Percentiles rank a stretch among this genome's conserved stretches.
Conservation (phyloP, 2,329 filamentous ascomycete species). For the Claviceps capensis region DNA sequence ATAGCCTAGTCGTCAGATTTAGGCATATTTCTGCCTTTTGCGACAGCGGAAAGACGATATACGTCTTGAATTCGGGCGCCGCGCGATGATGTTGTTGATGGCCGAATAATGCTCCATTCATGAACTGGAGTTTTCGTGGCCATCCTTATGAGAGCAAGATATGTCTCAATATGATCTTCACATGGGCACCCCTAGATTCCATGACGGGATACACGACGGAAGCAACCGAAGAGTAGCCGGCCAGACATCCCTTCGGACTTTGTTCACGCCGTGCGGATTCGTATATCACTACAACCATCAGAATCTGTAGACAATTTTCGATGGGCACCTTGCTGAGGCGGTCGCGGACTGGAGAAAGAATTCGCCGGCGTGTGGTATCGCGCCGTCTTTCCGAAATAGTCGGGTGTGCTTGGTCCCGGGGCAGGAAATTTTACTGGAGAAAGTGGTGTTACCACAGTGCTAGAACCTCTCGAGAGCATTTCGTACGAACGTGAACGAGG, state of each 20-base stretch:
- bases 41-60: not conserved
- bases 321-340: slow-evolving; percentile 25
- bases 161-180: not conserved
- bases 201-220: not conserved
- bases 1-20: not conserved
- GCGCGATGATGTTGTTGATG: not conserved
- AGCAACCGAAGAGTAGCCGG: not conserved
- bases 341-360: slow-evolving; percentile 43
- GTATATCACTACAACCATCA: slow-evolving; percentile 26
- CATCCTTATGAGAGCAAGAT: not conserved
- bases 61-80: not conserved
- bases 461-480: slow-evolving; percentile 55
- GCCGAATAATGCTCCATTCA: not conserved
- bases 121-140: not conserved
- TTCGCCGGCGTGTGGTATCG: slow-evolving; percentile 39
- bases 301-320: slow-evolving; percentile 24
- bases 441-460: slow-evolving; percentile 38
- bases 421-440: slow-evolving; percentile 24
- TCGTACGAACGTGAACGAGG: slow-evolving; percentile 48
- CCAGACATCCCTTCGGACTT: slow-evolving; percentile 18
- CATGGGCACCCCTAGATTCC: too few relatives aligned
- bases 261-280: slow-evolving; percentile 44
- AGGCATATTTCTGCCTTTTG: not conserved
- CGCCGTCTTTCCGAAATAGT: slow-evolving; percentile 42
- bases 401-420: slow-evolving; percentile 32